Conservation (phyloP, 768 basidiomycete species). For the Punctularia strigosozonata region DNA sequence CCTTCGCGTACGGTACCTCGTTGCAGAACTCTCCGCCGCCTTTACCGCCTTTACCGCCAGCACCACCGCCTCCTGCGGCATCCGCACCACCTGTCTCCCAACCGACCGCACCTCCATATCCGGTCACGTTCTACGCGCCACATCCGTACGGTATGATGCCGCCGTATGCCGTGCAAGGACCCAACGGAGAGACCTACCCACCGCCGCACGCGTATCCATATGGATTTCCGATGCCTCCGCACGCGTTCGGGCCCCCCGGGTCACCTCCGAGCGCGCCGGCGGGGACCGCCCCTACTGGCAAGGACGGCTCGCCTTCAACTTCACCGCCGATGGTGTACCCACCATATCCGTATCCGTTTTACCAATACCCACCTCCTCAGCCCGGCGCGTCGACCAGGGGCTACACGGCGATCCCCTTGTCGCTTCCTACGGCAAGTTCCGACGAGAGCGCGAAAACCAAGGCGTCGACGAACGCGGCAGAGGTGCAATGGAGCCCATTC, state of each 20-base stretch:
- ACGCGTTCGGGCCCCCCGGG: slow-evolving; percentile 1
- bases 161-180: slow-evolving; percentile 9
- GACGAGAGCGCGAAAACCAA: too few relatives aligned
- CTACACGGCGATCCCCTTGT: too few relatives aligned
- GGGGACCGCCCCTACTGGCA: slow-evolving; percentile 1
- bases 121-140: slow-evolving; percentile 25
- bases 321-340: slow-evolving; percentile 10
- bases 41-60: not conserved
- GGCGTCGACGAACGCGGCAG: too few relatives aligned
- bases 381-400: not conserved
- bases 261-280: not conserved
- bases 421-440: too few relatives aligned
- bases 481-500: too few relatives aligned
- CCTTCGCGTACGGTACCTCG: too few relatives aligned
- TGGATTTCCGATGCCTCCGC: slow-evolving; percentile 6
- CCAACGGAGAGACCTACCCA: slow-evolving; percentile 10
- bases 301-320: slow-evolving; percentile 5
- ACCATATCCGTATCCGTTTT: slow-evolving; percentile 11
- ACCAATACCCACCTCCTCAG: slow-evolving; percentile 4
- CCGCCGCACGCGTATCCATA: slow-evolving; percentile 10
- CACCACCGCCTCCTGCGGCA: not conserved
- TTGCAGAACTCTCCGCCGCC: too few relatives aligned
- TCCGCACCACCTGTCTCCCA: not conserved
- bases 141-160: slow-evolving; percentile 22
- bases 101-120: slow-evolving; percentile 9